Base-by-base conservation (phyloP, 805 yeast genomes). In the Peterozyma xylosa region DNA sequence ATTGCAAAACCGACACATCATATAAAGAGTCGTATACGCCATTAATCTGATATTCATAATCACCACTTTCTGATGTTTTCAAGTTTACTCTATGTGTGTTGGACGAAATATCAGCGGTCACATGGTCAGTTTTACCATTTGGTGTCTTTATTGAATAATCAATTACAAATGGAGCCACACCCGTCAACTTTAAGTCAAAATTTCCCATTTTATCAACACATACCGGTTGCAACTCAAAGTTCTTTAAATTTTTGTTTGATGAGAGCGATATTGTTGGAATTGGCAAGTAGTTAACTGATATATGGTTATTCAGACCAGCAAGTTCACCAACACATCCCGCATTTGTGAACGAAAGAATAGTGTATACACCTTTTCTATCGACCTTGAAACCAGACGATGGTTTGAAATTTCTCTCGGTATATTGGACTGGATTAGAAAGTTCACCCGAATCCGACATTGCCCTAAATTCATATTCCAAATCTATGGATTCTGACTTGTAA, bases 21-120 rank as follows among this genome's bases (percentile, higher is more conserved):
- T 86, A 90, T 18, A 77, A 62, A 0, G 78, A 63, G 57, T 90
- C 97, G 49, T 73, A 79, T 1, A 90, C 65, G 2, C 76, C 78
- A 30, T 66, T 74, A 53, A 90, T 76, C 7, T 59, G 60, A 52
- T 86, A 83, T 39, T 68, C 71, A 57, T 82, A 84, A 13, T 60
- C 65, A 2, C 97, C 97, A 43, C 74, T 57, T 18, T 56, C 56
- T 3, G 55, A 52, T 0, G 78, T 65, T 9, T 67, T 67, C 45
- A 74, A 57, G 14, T 64, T 67, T 32, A 76, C 55, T 1, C 53
- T 52, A 18, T 55, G 54, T n/a, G 50, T 50, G 16, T 49, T 46
- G 17, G 78, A 74, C 1, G 78, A 71, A 6, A 79, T 74, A 41
- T 77, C 78, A 21, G 68, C 50, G 49, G 56, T 18, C 53, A 49